Conservation (phyloP, 2,329 filamentous ascomycete species). For the Aspergillus persii region DNA sequence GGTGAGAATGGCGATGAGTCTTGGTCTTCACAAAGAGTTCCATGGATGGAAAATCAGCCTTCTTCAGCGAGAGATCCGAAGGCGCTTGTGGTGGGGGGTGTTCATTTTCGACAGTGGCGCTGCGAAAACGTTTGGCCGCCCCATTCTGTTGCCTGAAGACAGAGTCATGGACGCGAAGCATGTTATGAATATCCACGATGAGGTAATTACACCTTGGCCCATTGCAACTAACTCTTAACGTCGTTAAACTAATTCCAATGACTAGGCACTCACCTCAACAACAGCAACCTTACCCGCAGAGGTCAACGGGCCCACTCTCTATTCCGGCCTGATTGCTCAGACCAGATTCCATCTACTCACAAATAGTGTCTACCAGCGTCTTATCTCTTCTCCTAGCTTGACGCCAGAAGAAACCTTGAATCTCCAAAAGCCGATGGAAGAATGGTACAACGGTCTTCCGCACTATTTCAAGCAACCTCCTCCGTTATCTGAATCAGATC, state of each 20-base stretch:
- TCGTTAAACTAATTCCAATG: neutral
- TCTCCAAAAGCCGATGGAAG: constrained; percentile 43
- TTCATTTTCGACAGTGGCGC: constrained; percentile 52
- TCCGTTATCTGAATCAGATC: constrained; percentile 33
- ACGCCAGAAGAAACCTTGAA: constrained; percentile 42
- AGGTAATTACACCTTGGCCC: constrained; percentile 18
- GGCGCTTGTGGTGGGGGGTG: constrained; percentile 43
- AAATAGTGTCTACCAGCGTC: constrained; percentile 45
- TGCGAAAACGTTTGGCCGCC: constrained; percentile 51
- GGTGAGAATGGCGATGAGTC: constrained; percentile 50
- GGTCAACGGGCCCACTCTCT: constrained; percentile 40
- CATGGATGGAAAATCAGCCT: constrained; percentile 47
- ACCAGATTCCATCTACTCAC: constrained; percentile 44
- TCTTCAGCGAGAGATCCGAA: constrained; percentile 41
- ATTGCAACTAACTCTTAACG: neutral
- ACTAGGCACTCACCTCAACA: constrained; percentile 34
- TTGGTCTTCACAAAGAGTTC: constrained; percentile 53
- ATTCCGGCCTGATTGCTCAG: constrained; percentile 44
- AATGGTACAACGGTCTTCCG: constrained; percentile 43
- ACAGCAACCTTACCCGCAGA: constrained; percentile 39
- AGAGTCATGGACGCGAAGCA: constrained; percentile 45
- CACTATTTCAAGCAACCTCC: constrained; percentile 39
- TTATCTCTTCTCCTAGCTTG: constrained; percentile 43
- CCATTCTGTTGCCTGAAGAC: constrained; percentile 46
- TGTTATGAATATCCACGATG: constrained; percentile 46